phyloP scores from a whole-genome alignment of 805 yeast genomes.

The Saturnispora hagleri region DNA sequence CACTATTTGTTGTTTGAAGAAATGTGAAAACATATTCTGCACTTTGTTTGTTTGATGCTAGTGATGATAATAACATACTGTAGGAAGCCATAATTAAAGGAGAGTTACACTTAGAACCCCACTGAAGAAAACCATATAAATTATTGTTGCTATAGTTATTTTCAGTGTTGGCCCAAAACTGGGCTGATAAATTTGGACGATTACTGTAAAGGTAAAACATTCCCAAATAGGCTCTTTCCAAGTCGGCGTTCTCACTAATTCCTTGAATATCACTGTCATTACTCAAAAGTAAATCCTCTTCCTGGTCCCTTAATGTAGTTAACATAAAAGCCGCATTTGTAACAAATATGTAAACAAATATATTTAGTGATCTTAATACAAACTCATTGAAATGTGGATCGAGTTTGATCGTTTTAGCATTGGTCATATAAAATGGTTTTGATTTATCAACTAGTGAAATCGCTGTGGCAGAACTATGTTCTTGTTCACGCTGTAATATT shows the following conservation, averaged over 20 bases:
- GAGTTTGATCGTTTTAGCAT: conserved; percentile 15
- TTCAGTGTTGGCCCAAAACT: conserved; percentile 54
- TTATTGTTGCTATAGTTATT: conserved; percentile 38
- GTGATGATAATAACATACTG: conserved; percentile 67
- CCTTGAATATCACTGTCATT: conserved; percentile 50
- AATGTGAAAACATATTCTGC: conserved; percentile 45
- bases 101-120: conserved; percentile 78
- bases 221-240: conserved; percentile 79
- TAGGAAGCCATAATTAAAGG: conserved; percentile 77
- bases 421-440: conserved; percentile 19
- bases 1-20: conserved; percentile 27
- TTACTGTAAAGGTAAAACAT: conserved; percentile 58
- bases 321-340: conserved; percentile 57
- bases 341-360: conserved; percentile 47
- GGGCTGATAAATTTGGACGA: conserved; percentile 46
- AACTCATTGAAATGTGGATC: conserved; percentile 26
- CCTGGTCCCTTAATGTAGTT: conserved; percentile 60
- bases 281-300: conserved; percentile 56
- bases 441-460: conserved; percentile 24
- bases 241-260: conserved; percentile 65
- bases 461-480: conserved; percentile 16
- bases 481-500: conserved; percentile 23
- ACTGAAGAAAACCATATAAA: conserved; percentile 69
- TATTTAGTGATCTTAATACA: conserved; percentile 36
- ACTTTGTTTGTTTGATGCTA: conserved; percentile 51